These are phyloP conservation scores for Magnaporthiopsis incrustans DNA, from an alignment of 2,329 filamentous ascomycete genomes.

Conservation along the genomic window DNA sequence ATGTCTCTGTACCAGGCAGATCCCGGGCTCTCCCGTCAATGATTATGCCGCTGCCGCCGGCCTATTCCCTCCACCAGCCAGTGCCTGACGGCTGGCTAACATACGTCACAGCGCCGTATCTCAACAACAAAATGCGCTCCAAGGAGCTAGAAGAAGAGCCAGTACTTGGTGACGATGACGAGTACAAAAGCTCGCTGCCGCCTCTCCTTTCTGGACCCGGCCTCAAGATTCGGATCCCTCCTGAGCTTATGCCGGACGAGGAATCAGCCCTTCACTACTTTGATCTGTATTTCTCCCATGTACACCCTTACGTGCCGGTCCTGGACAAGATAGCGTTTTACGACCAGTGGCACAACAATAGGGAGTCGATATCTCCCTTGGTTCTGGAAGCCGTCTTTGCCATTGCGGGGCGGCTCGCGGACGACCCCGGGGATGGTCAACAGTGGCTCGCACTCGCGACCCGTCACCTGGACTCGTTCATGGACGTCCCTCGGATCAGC, in stretches of 20 bases:
- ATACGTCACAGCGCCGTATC: constrained; percentile 63
- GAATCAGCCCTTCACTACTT: constrained; percentile 78
- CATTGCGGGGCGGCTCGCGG: constrained; percentile 74
- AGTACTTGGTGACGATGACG: constrained; percentile 61
- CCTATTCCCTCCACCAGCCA: neutral
- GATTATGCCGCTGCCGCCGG: no score
- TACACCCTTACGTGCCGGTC: constrained; percentile 89
- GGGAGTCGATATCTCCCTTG: constrained; percentile 79
- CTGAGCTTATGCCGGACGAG: constrained; percentile 86
- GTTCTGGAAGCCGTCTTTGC: constrained; percentile 88
- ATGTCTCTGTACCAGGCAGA: constrained; percentile 23
- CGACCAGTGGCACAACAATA: constrained; percentile 78
- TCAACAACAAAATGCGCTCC: constrained; percentile 51
- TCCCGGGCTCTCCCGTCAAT: neutral
- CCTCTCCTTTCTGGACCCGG: constrained; percentile 61
- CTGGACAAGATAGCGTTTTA: constrained; percentile 77
- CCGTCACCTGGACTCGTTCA: constrained; percentile 84
- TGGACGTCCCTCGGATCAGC: constrained; percentile 82
- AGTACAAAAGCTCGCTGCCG: constrained; percentile 64
- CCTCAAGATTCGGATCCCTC: constrained; percentile 77
- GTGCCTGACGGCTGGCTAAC: neutral
- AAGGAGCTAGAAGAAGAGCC: constrained; percentile 48
- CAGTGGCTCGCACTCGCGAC: constrained; percentile 90
- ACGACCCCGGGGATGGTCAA: constrained; percentile 75
- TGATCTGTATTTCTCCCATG: constrained; percentile 80